Conservation (phyloP, 83 land plant species). For the Isoetes engelmannii region DNA sequence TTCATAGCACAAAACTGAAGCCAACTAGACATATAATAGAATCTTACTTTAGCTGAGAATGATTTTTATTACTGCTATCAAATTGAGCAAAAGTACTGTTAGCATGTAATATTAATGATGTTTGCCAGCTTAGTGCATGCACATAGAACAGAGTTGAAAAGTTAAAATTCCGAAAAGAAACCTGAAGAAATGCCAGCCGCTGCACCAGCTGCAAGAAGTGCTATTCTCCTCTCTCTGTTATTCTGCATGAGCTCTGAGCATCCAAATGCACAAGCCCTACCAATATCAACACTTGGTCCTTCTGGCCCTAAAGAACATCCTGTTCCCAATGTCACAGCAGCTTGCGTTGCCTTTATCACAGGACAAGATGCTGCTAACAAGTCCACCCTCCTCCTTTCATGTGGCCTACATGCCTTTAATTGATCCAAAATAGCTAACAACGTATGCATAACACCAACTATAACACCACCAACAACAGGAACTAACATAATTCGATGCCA, state of each 20-base stretch:
- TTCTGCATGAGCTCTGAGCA: slow-evolving; percentile 71
- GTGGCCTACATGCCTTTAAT: slow-evolving; percentile 58
- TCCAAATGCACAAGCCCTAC: slow-evolving; percentile 91
- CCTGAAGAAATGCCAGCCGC: slow-evolving; percentile 99
- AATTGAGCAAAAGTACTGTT: too few relatives aligned
- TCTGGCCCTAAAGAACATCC: slow-evolving; percentile 98
- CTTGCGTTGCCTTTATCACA: slow-evolving; percentile 81
- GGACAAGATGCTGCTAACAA: slow-evolving; percentile 68
- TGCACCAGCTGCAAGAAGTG: slow-evolving; percentile 98
- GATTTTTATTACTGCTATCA: too few relatives aligned
- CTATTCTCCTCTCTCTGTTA: slow-evolving; percentile 85
- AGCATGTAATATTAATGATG: too few relatives aligned
- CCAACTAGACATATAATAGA: too few relatives aligned
- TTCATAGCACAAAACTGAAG: too few relatives aligned
- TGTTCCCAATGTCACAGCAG: slow-evolving; percentile 93
- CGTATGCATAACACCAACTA: slow-evolving; percentile 93
- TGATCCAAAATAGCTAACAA: slow-evolving; percentile 68
- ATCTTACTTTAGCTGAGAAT: too few relatives aligned
- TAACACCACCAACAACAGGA: slow-evolving; percentile 88
- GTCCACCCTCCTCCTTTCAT: slow-evolving; percentile 54
- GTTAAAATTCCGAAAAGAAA: too few relatives aligned
- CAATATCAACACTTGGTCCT: slow-evolving; percentile 98
- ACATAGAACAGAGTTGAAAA: too few relatives aligned
- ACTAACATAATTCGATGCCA: slow-evolving; percentile 91
- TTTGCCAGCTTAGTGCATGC: too few relatives aligned